Evolutionary conservation across 768 basidiomycete genomes (phyloP).

Genomic region (Peribolospora baueri): DNA sequence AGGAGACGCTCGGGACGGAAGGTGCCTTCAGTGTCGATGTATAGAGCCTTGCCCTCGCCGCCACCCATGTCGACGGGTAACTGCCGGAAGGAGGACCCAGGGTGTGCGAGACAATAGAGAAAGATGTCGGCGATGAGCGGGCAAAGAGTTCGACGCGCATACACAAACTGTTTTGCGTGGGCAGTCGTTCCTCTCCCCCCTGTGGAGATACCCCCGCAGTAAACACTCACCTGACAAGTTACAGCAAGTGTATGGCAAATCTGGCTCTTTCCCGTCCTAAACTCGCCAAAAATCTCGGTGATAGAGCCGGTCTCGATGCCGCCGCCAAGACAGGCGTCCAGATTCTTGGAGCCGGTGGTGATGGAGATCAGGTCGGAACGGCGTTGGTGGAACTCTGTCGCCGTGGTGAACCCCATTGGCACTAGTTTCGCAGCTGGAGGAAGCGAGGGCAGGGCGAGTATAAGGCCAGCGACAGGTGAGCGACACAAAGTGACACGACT

Average conservation of each 20-base stretch:
- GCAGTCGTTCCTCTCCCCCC: neutral
- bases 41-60: conserved; percentile 94
- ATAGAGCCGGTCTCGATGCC: conserved; percentile 97
- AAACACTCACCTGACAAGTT: conserved; percentile 47
- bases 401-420: conserved; percentile 90
- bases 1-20: conserved; percentile 89
- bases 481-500: neutral
- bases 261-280: conserved; percentile 93
- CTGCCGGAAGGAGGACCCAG: conserved; percentile 9
- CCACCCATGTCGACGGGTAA: conserved; percentile 93
- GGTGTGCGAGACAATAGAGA: too few relatives aligned
- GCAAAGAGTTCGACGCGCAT: too few relatives aligned
- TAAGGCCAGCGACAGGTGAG: neutral
- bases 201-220: neutral
- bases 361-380: conserved; percentile 87
- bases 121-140: neutral
- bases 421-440: conserved; percentile 70
- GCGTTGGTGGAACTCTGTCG: conserved; percentile 87
- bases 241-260: conserved; percentile 94
- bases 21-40: conserved; percentile 97
- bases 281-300: conserved; percentile 95
- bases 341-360: conserved; percentile 83
- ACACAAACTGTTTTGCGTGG: too few relatives aligned
- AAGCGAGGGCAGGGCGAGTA: neutral
- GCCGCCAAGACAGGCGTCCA: conserved; percentile 85